Evolutionary conservation across 306 rosid species (phyloP), one percentile per base, ranked within the genome.

Genomic region (Delonix regia): DNA sequence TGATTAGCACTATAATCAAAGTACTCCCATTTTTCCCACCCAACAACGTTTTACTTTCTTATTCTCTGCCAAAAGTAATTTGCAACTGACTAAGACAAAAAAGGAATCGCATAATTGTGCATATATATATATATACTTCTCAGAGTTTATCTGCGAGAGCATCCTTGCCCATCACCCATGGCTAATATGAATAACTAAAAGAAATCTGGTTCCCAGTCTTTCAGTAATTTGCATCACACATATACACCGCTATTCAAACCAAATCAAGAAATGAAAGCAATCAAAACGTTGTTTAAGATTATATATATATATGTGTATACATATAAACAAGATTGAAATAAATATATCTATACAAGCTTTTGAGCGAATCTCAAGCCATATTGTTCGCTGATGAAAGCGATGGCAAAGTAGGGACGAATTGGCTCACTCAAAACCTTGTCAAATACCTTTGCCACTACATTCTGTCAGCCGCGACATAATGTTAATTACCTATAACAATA

Each of bases 391-490:
- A 82, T 56, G 63, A 51, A 85, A 45, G 83, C 80, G 15, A 85
- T 33, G 11, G 74, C 79, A 14, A 87, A 89, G 49, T 87, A 77
- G 3, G 93, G 91, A 13, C 89, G 85, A 53, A 87, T 87, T 9
- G 93, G 89, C 70, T 81, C 66, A 11, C 81, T 42, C 0, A 89
- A 78, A 71, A 87, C 88, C 71, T 83, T 83, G 8, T 80, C 78
- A 9, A 87, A 21, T 27, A 85, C 88, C 85, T 87, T 89, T 6
- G 16, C 41, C 77, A 84, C 82, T 33, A 89, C 93, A 52, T n/a
- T 48, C 89, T 88, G 61, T 39, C 66, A 65, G 4, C 41, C 22
- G 22, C 62, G 30, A 22, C 33, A 30, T 30, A n/a, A n/a, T n/a
- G n/a, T n/a, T n/a, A n/a, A n/a, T n/a, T n/a, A n/a, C n/a, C n/a